Conservation (phyloP, 164 flowering plant species). For the Santalum album region DNA sequence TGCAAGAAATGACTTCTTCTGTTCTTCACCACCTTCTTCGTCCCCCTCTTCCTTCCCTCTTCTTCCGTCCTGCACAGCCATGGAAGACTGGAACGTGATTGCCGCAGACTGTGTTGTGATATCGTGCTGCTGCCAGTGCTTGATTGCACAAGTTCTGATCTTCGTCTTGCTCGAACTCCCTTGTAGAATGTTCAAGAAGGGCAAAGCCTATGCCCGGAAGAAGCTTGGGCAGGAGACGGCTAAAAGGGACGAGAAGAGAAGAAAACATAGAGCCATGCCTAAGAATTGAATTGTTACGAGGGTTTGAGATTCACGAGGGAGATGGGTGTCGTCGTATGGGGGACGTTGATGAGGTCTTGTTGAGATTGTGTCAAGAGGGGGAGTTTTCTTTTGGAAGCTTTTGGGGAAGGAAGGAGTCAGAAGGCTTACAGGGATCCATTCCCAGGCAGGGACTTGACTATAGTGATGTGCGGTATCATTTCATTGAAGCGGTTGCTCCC, state of each 20-base stretch:
- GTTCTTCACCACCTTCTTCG: too few species aligned
- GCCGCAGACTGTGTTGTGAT: slow-evolving; percentile 59
- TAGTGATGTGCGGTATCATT: slow-evolving; percentile 17
- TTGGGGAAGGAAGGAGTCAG: slow-evolving; percentile 40
- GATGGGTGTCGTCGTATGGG: slow-evolving; percentile 19
- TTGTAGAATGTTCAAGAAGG: slow-evolving; percentile 27
- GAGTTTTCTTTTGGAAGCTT: slow-evolving; percentile 76
- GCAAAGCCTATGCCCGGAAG: slow-evolving; percentile 23
- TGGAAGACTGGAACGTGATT: slow-evolving; percentile 32
- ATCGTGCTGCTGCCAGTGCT: slow-evolving; percentile 70
- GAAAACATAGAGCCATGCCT: background rate
- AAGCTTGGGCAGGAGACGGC: slow-evolving; percentile 22
- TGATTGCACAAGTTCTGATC: slow-evolving; percentile 44
- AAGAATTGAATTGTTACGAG: slow-evolving; percentile 3
- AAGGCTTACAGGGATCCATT: slow-evolving; percentile 10
- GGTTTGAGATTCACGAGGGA: background rate
- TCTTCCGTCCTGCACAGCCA: too few species aligned
- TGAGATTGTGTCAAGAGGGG: slow-evolving; percentile 39
- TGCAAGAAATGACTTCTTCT: too few species aligned
- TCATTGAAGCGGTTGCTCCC: too few species aligned
- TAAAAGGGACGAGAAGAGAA: slow-evolving; percentile 8
- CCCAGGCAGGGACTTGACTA: slow-evolving; percentile 12
- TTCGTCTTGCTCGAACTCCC: slow-evolving; percentile 50
- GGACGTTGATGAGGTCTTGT: slow-evolving; percentile 49
- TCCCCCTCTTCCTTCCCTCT: too few species aligned